Conservation (phyloP, 257 asterid genomes). For the Solanum chiquidenum region DNA sequence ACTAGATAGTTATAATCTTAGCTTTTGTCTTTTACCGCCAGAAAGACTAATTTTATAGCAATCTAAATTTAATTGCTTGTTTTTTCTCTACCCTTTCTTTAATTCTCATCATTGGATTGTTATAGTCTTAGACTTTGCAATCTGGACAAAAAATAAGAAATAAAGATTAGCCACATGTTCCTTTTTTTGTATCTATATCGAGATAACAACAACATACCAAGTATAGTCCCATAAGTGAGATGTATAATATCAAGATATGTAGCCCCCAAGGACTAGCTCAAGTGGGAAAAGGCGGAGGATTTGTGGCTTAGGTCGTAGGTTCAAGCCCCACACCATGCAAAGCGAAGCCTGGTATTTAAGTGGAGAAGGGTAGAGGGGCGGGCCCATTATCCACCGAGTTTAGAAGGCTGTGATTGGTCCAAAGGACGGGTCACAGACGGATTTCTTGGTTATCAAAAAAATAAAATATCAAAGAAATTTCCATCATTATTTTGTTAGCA, state of each 20-base stretch:
- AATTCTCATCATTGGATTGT: not conserved
- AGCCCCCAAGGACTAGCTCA: too few relatives aligned
- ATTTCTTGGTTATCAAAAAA: too few relatives aligned
- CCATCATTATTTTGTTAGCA: not conserved
- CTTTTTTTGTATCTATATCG: not conserved
- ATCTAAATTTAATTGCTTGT: not conserved
- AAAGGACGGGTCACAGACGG: too few relatives aligned
- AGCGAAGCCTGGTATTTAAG: too few relatives aligned
- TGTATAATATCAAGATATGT: not conserved
- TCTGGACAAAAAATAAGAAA: not conserved
- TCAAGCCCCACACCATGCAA: too few relatives aligned
- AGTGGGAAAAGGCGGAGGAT: too few relatives aligned
- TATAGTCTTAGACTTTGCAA: not conserved
- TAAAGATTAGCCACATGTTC: not conserved
- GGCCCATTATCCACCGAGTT: too few relatives aligned
- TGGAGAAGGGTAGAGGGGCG: too few relatives aligned
- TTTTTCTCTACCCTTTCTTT: not conserved
- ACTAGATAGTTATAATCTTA: not conserved
- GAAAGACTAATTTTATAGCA: not conserved
- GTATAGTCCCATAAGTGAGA: not conserved
- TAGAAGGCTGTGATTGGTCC: too few relatives aligned
- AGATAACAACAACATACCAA: not conserved
- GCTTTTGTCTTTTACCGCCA: not conserved
- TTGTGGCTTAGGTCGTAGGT: too few relatives aligned
- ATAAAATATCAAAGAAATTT: not conserved